Evolutionary conservation across 2,329 filamentous ascomycete genomes (phyloP).

Genomic region (Kalmusia sp.): DNA sequence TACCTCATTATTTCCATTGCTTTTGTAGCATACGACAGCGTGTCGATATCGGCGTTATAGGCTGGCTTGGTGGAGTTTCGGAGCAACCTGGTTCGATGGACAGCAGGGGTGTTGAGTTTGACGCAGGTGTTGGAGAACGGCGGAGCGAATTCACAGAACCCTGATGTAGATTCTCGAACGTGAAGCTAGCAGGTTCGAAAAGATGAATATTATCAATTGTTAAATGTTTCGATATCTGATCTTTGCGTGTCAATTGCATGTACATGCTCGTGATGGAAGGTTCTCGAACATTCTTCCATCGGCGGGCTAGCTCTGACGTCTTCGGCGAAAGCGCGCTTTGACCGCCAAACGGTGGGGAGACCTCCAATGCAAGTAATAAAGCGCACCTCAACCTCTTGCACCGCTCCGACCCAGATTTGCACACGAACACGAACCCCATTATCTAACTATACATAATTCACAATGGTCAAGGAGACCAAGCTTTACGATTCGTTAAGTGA

Average conservation of each 20-base stretch:
- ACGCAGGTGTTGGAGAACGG: constrained; percentile 28
- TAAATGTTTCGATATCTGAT: constrained; percentile 14
- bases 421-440: constrained; percentile 21
- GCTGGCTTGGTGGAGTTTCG: constrained; percentile 42
- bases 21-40: constrained; percentile 47
- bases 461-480: constrained; percentile 93
- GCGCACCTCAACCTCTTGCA: constrained; percentile 27
- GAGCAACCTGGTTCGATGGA: constrained; percentile 34
- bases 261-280: constrained; percentile 30
- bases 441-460: constrained; percentile 37
- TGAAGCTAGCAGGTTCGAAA: constrained; percentile 22
- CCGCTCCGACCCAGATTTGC: constrained; percentile 19
- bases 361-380: constrained; percentile 35
- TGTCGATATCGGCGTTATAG: constrained; percentile 39
- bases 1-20: constrained; percentile 35
- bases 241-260: constrained; percentile 11
- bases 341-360: constrained; percentile 38
- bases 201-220: constrained; percentile 20
- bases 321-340: constrained; percentile 22
- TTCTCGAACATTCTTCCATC: constrained; percentile 47
- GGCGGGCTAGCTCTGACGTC: constrained; percentile 34
- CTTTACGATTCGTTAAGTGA: constrained; percentile 82
- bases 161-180: constrained; percentile 23
- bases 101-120: constrained; percentile 34
- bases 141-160: constrained; percentile 26